These are phyloP conservation scores for Fusarium verrucosum DNA, from an alignment of 2,329 filamentous ascomycete genomes.

Conservation along the genomic window DNA sequence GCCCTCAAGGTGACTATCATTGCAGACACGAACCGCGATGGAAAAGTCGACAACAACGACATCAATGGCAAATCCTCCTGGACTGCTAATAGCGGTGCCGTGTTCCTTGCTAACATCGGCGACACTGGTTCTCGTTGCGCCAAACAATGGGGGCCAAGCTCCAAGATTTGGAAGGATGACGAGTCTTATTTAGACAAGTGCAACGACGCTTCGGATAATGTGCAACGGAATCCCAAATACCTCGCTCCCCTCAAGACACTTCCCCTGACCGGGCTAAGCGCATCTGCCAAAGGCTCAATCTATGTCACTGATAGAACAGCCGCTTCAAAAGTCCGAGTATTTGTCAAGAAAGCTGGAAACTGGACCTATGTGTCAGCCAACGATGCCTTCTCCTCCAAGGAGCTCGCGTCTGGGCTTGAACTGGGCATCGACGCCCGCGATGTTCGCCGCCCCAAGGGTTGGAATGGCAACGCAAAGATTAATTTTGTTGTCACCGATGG, in stretches of 20 bases:
- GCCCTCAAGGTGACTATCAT: conserved; percentile 34
- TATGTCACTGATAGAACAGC: conserved; percentile 16
- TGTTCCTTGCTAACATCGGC: conserved; percentile 52
- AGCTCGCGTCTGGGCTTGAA: conserved; percentile 45
- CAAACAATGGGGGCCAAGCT: conserved; percentile 7
- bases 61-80: conserved; percentile 36
- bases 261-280: conserved; percentile 31
- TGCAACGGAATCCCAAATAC: conserved; percentile 44
- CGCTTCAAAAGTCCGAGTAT: conserved; percentile 43
- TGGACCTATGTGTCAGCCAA: conserved; percentile 43
- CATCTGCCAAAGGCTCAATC: conserved; percentile 30
- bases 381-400: conserved; percentile 41
- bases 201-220: conserved; percentile 49
- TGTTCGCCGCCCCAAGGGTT: conserved; percentile 30
- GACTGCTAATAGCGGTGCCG: conserved; percentile 43
- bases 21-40: conserved; percentile 53
- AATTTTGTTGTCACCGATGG: conserved; percentile 46
- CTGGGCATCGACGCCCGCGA: conserved; percentile 51
- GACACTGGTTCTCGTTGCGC: conserved; percentile 48
- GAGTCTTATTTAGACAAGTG: conserved; percentile 45
- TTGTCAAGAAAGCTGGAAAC: conserved; percentile 31
- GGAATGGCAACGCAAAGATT: conserved; percentile 44
- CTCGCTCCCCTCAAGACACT: conserved; percentile 48
- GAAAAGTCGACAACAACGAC: conserved; percentile 44
- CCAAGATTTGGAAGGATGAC: not conserved